phyloP scores from a whole-genome alignment of 257 asterid genomes.

The Fraxinus americana region DNA sequence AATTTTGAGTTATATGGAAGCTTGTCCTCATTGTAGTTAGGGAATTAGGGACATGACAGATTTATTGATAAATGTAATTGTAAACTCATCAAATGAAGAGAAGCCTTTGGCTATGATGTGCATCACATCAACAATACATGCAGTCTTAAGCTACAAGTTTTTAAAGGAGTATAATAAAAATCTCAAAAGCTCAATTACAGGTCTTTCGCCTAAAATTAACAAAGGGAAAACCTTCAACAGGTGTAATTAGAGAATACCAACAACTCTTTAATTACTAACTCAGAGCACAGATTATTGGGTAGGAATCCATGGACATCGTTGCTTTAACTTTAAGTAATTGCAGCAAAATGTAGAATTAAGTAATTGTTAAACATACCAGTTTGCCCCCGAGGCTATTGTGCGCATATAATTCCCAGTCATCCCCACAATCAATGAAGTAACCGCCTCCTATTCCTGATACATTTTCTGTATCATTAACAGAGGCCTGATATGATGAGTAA shows the following conservation, averaged over 20 bases:
- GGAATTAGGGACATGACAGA: neutral
- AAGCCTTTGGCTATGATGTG: neutral
- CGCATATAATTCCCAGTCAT: conserved; percentile 84
- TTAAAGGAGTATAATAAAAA: neutral
- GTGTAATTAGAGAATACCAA: neutral
- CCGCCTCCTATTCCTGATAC: conserved; percentile 52
- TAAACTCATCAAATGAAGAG: neutral
- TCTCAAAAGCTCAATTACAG: neutral
- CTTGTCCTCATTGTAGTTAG: neutral
- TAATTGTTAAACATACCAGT: conserved; percentile 48
- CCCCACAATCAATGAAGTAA: conserved; percentile 87
- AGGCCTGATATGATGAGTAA: conserved; percentile 89
- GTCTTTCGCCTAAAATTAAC: neutral
- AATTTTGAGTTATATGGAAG: neutral
- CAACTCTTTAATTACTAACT: neutral
- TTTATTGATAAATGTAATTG: neutral
- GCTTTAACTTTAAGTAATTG: neutral
- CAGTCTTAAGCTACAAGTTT: neutral
- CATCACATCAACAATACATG: neutral
- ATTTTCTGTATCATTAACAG: conserved; percentile 52
- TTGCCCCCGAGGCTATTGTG: conserved; percentile 81
- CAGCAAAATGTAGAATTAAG: neutral
- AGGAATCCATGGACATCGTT: neutral
- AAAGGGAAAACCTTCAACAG: neutral
- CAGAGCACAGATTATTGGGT: neutral